Conservation (phyloP, 2,329 filamentous ascomycete species). For the Penicillium sp. region DNA sequence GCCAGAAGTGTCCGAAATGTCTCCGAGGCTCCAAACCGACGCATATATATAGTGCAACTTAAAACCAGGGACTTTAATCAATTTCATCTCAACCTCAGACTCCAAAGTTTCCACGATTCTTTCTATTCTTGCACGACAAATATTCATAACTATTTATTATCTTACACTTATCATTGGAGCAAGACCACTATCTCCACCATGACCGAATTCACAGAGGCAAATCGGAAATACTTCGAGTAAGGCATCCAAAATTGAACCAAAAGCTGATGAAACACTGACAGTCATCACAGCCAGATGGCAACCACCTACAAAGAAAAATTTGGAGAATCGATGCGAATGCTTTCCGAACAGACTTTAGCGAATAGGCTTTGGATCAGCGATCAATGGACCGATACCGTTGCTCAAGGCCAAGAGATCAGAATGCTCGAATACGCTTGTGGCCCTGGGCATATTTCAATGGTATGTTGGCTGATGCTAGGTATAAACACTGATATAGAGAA, state of each 20-base stretch:
- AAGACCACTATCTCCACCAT: slow-evolving; percentile 17
- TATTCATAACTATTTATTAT: not conserved
- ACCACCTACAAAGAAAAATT: slow-evolving; percentile 59
- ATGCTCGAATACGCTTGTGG: slow-evolving; percentile 77
- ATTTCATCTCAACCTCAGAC: not conserved
- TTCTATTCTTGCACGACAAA: not conserved
- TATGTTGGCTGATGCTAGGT: slow-evolving; percentile 28
- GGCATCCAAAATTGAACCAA: slow-evolving; percentile 4
- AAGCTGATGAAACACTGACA: not conserved
- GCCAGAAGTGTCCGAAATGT: slow-evolving; percentile 34
- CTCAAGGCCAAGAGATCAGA: slow-evolving; percentile 40
- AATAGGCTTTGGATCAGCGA: slow-evolving; percentile 63
- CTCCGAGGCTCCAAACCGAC: slow-evolving; percentile 23
- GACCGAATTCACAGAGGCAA: slow-evolving; percentile 38
- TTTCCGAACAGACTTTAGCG: slow-evolving; percentile 56
- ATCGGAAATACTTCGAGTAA: slow-evolving; percentile 44
- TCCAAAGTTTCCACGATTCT: not conserved
- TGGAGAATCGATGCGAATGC: slow-evolving; percentile 52
- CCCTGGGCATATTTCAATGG: slow-evolving; percentile 64
- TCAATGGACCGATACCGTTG: slow-evolving; percentile 46
- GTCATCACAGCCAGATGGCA: slow-evolving; percentile 49
- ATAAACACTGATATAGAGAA: not conserved
- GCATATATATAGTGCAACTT: not conserved
- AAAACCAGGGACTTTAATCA: not conserved
- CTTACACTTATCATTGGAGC: no score